Evolutionary conservation across 2,329 filamentous ascomycete genomes (phyloP), one percentile per base, ranked within the genome.

Genomic region (Balansia obtecta): DNA sequence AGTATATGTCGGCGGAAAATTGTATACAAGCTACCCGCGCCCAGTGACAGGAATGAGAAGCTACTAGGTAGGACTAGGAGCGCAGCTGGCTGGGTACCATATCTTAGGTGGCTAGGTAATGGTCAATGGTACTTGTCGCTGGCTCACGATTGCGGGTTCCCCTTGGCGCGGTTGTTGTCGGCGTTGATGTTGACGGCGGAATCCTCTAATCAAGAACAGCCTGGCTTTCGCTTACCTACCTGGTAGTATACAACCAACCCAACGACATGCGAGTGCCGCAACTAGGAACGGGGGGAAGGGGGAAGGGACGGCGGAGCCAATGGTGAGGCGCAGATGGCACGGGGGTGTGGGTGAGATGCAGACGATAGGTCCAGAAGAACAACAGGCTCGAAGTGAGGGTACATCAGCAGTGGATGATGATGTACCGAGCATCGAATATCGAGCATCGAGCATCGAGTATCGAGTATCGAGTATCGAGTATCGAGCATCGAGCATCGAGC

Each of bases 261-360:
- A 42, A 46, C 37, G 48, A 48, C 27, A 49, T 33, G 22, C 33
- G 46, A 48, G 33, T 34, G 12, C 22, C 27, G 46, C 16, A 41
- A 45, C 10, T 30, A 13, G 9, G n/a, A 46, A 27, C 15, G 27
- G 39, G n/a, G 38, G 39, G 15, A 18, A 18, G 42, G 41, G 39
- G 20, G 15, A 41, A 40, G 20, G 22, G 13, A 32, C 18, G 50
- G 42, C 46, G 46, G 50, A 46, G 46, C 46, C 45, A 48, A 48
- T 42, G 42, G 42, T 45, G 15, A 42, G 33, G 37, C n/a, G 32
- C 39, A 30, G 42, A 22, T 43, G 41, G 32, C 39, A 46, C 30
- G 41, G 50, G 20, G 40, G 13, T 41, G 48, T n/a, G 38, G 20
- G 12, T 18, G 37, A 42, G 30, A 50, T 43, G 48, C 34, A 50